Evolutionary conservation across 2,329 filamentous ascomycete genomes (phyloP).

Genomic region (Fusarium domesticum): DNA sequence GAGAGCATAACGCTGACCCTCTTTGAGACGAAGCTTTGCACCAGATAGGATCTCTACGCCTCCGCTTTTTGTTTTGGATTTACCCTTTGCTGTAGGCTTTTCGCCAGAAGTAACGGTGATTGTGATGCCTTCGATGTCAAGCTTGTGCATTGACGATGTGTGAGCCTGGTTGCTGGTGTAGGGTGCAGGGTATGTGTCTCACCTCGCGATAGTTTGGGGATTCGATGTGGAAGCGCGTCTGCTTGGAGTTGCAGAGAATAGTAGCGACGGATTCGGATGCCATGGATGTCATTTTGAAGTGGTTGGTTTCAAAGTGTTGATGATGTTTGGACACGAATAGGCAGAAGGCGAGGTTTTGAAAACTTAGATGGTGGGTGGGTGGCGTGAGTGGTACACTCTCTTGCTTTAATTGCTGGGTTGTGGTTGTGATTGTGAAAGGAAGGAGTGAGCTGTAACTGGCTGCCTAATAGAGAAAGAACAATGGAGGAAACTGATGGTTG

Average conservation of each 20-base stretch:
- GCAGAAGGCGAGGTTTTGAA: no score
- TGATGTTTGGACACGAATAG: no score
- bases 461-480: no score
- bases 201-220: constrained; percentile 57
- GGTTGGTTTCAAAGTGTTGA: not conserved
- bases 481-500: no score
- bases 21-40: constrained; percentile 68
- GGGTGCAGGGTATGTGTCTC: not conserved
- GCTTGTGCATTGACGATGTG: constrained; percentile 36
- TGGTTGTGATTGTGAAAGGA: no score
- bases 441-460: no score
- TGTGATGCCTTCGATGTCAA: constrained; percentile 70
- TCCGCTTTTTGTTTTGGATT: constrained; percentile 42
- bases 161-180: not conserved
- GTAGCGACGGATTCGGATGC: constrained; percentile 49
- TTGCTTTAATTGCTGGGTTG: no score
- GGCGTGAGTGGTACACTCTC: no score
- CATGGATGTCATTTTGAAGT: constrained; percentile 44
- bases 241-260: constrained; percentile 63
- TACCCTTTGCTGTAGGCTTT: constrained; percentile 48
- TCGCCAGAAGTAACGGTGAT: constrained; percentile 58
- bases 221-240: constrained; percentile 62
- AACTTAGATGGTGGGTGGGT: no score
- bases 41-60: constrained; percentile 67
- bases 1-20: constrained; percentile 71